These are phyloP conservation scores for Hypoxylon lienhwacheense DNA, from an alignment of 495 filamentous ascomycete species.

Conservation along the genomic window DNA sequence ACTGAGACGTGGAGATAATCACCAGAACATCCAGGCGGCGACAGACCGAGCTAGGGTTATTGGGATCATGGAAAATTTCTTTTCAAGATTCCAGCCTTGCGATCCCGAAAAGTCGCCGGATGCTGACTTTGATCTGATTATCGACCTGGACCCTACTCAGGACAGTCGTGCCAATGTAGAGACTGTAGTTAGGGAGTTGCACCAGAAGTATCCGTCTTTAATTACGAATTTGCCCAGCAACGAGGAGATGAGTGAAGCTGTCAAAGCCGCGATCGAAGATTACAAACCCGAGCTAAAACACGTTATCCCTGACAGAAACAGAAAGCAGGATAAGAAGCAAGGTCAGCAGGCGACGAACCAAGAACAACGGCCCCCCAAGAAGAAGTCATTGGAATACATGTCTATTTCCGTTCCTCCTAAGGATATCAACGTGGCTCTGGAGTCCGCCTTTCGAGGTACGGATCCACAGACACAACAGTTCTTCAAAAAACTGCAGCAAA, in stretches of 20 bases:
- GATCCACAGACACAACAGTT: conserved; percentile 59
- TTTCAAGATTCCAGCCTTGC: conserved; percentile 78
- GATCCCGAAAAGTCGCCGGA: conserved; percentile 68
- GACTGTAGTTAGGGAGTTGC: conserved; percentile 68
- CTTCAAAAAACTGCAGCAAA: conserved; percentile 72
- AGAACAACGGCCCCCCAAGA: conserved; percentile 45
- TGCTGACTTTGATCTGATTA: conserved; percentile 73
- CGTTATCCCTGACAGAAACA: conserved; percentile 59
- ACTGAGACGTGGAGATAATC: conserved; percentile 85
- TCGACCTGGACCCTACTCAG: conserved; percentile 76
- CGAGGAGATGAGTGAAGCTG: conserved; percentile 79
- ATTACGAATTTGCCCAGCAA: conserved; percentile 68
- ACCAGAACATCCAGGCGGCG: conserved; percentile 93
- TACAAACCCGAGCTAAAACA: conserved; percentile 78
- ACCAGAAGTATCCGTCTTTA: conserved; percentile 72
- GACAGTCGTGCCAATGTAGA: conserved; percentile 87
- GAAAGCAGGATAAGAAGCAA: conserved; percentile 47
- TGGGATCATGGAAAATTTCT: conserved; percentile 94
- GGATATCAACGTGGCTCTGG: conserved; percentile 62
- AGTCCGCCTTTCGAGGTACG: conserved; percentile 63
- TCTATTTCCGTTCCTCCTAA: conserved; percentile 62
- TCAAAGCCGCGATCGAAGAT: conserved; percentile 71
- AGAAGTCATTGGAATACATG: conserved; percentile 77
- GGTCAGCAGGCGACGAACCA: conserved; percentile 41
- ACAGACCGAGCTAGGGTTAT: conserved; percentile 67